Percentiles rank a stretch among this genome's conserved stretches.
Evolutionary conservation across 1,284 basidiomycete species (phyloP).

Genomic region (Inonotus obliquus): DNA sequence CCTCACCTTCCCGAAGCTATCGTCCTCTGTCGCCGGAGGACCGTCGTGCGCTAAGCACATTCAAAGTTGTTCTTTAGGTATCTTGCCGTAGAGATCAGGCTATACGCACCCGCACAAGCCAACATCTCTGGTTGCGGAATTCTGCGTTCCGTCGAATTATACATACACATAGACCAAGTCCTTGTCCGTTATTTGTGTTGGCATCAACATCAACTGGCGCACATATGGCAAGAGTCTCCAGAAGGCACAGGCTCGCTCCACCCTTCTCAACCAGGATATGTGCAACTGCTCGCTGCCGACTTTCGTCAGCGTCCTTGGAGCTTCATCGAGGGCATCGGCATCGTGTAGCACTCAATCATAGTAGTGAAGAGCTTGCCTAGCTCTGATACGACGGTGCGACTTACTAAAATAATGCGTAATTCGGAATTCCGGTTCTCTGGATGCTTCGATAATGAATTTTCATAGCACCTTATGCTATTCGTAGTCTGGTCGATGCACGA

Average conservation of each 20-base stretch:
- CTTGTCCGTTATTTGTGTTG: background rate
- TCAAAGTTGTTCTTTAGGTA: constrained; percentile 46
- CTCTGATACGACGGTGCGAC: too few relatives aligned
- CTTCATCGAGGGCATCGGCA: too few relatives aligned
- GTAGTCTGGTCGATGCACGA: too few relatives aligned
- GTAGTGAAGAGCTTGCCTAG: too few relatives aligned
- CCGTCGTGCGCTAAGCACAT: constrained; percentile 48
- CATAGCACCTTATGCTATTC: too few relatives aligned
- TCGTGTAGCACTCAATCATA: too few relatives aligned
- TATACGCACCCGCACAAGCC: background rate
- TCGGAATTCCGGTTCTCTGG: too few relatives aligned
- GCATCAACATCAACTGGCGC: background rate
- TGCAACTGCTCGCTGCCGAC: background rate
- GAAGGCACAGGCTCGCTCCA: background rate
- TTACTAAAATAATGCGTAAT: too few relatives aligned
- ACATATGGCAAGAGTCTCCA: background rate
- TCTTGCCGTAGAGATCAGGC: background rate
- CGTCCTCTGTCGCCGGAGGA: constrained; percentile 53
- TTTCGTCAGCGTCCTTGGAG: background rate
- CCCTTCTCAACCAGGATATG: background rate
- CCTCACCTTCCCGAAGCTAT: constrained; percentile 29
- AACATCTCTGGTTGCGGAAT: background rate
- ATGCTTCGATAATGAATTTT: too few relatives aligned
- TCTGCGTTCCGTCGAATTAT: background rate
- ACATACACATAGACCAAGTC: background rate